phyloP scores from a whole-genome alignment of 768 basidiomycete species.

The Russula abietina region DNA sequence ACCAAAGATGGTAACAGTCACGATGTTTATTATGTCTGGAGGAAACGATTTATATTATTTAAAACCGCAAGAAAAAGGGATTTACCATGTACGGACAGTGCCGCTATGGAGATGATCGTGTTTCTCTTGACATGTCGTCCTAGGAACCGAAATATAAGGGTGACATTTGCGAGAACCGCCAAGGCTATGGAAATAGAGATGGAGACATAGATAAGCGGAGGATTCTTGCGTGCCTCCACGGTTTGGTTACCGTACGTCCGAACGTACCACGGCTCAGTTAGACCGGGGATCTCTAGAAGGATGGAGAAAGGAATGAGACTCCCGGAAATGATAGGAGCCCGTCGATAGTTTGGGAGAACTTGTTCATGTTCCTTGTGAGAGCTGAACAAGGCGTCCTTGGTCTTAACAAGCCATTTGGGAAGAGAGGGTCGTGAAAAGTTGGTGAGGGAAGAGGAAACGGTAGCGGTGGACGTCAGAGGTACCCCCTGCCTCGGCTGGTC shows the following conservation, averaged over 20 bases:
- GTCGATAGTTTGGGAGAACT: constrained; percentile 51
- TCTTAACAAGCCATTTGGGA: constrained; percentile 20
- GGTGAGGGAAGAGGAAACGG: neutral
- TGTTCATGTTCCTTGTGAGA: constrained; percentile 20
- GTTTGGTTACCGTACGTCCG: constrained; percentile 42
- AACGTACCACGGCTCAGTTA: constrained; percentile 72
- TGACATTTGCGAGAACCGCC: constrained; percentile 61
- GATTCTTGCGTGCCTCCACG: constrained; percentile 48
- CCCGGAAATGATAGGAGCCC: constrained; percentile 59
- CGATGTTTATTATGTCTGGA: constrained; percentile 64
- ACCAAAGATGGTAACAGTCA: constrained; percentile 56
- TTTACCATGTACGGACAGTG: constrained; percentile 67
- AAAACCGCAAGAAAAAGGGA: neutral
- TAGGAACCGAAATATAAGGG: constrained; percentile 63
- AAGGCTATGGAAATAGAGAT: constrained; percentile 62
- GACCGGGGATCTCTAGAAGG: constrained; percentile 73
- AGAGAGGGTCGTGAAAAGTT: constrained; percentile 9
- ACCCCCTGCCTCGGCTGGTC: neutral
- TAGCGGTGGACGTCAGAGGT: neutral
- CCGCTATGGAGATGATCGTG: constrained; percentile 58
- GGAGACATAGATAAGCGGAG: constrained; percentile 52
- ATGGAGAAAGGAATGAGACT: constrained; percentile 70
- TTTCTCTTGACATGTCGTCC: constrained; percentile 57
- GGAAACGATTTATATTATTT: neutral
- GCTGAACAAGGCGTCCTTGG: constrained; percentile 26